These are phyloP conservation scores for Diaporthe caulivora DNA, from an alignment of 2,329 filamentous ascomycete species.

Conservation along the genomic window DNA sequence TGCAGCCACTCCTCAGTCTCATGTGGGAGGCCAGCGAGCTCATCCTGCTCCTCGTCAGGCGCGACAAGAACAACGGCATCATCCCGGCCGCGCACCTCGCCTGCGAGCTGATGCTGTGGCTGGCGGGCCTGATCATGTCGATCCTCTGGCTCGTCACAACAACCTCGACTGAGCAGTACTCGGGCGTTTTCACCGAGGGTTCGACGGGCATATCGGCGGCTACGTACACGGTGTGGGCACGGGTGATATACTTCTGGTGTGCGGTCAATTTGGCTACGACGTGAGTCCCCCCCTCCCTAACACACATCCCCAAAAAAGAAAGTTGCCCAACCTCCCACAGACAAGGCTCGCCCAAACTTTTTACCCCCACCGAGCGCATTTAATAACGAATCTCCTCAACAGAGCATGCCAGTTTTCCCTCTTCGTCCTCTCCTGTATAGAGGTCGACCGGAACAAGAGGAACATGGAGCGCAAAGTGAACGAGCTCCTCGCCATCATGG, in stretches of 20 bases:
- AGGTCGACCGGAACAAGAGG: slow-evolving; percentile 18
- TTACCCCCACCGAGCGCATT: neutral
- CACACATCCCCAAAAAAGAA: no score
- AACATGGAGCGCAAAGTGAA: slow-evolving; percentile 12
- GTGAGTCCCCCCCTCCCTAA: neutral
- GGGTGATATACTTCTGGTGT: slow-evolving; percentile 16
- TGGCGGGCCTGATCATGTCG: neutral
- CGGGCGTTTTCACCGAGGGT: neutral
- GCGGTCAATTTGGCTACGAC: neutral
- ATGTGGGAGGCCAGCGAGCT: slow-evolving; percentile 13
- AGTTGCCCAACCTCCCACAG: no score
- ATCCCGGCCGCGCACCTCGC: neutral
- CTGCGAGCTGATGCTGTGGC: slow-evolving; percentile 14
- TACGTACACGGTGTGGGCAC: slow-evolving; percentile 5
- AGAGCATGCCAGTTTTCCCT: slow-evolving; percentile 8
- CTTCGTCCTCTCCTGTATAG: slow-evolving; percentile 13
- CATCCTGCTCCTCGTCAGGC: neutral
- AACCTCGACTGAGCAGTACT: neutral
- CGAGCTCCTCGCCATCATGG: slow-evolving; percentile 8
- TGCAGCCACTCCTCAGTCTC: neutral
- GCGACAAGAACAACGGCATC: slow-evolving; percentile 13
- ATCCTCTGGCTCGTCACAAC: neutral
- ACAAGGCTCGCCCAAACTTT: no score
- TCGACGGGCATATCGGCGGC: neutral
- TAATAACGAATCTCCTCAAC: neutral